Conservation (phyloP, 352 stramenopile species). For the Phytophthora pini region DNA sequence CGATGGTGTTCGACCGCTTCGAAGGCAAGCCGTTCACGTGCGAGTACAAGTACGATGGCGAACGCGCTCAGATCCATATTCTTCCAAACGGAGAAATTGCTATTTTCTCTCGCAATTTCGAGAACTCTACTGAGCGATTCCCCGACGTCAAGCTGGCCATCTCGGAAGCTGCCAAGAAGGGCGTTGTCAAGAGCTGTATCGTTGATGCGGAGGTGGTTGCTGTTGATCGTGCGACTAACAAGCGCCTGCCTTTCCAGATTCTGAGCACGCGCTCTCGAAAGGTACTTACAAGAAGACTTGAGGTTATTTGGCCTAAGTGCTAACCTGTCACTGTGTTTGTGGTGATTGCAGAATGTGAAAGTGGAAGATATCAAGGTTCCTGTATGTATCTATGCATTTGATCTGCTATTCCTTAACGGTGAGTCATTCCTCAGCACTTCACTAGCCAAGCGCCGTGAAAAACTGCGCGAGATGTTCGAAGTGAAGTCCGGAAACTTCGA, state of each 20-base stretch:
- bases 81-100: conserved; percentile 88
- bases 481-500: conserved; percentile 94
- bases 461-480: conserved; percentile 94
- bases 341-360: conserved; percentile 65
- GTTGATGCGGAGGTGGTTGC: conserved; percentile 99
- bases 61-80: conserved; percentile 97
- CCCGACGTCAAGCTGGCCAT: conserved; percentile 90
- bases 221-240: conserved; percentile 95
- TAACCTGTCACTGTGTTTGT: neutral
- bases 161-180: conserved; percentile 59
- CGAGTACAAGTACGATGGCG: conserved; percentile 99
- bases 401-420: conserved; percentile 99
- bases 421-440: conserved; percentile 92
- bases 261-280: conserved; percentile 98
- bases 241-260: conserved; percentile 99
- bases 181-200: conserved; percentile 91
- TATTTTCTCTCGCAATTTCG: conserved; percentile 98
- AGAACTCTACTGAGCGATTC: conserved; percentile 98
- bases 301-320: no score
- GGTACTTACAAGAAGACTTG: conserved; percentile 12
- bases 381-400: conserved; percentile 97
- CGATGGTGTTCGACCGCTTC: conserved; percentile 98
- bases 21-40: conserved; percentile 97
- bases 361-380: conserved; percentile 91
- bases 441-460: conserved; percentile 90